Conservation (phyloP, 2,329 filamentous ascomycete species). For the Pseudocercospora ulei region DNA sequence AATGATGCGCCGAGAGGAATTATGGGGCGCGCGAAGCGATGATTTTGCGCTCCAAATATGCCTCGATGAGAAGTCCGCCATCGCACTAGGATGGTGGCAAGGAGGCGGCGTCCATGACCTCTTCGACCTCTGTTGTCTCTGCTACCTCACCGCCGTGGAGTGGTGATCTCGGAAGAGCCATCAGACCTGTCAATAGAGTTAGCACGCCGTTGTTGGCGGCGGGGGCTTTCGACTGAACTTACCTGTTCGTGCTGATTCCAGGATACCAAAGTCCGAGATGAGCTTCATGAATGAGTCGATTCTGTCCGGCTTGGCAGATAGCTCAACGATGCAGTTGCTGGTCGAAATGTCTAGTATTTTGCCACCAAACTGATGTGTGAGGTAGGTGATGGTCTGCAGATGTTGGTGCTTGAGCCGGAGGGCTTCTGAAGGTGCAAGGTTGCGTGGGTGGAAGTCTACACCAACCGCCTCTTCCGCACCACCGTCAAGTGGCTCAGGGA, state of each 20-base stretch:
- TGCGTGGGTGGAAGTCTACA: constrained; percentile 77
- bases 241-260: constrained; percentile 87
- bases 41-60: too few species aligned
- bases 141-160: constrained; percentile 66
- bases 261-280: constrained; percentile 83
- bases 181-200: constrained; percentile 54
- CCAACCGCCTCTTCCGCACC: constrained; percentile 20
- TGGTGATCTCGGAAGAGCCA: constrained; percentile 90
- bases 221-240: constrained; percentile 21
- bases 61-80: not conserved
- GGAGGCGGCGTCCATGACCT: constrained; percentile 87
- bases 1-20: not conserved
- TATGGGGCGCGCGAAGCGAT: too few species aligned
- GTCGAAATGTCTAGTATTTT: constrained; percentile 97
- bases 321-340: constrained; percentile 94
- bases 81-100: constrained; percentile 55
- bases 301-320: constrained; percentile 84
- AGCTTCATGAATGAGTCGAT: constrained; percentile 98
- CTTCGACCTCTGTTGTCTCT: constrained; percentile 75
- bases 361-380: constrained; percentile 93
- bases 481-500: constrained; percentile 15
- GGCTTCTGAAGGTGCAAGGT: constrained; percentile 75
- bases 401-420: constrained; percentile 96
- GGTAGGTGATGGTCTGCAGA: constrained; percentile 87
- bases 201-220: constrained; percentile 10